These are phyloP conservation scores for Phytophthora uliginosa DNA, from an alignment of 352 stramenopile genomes.

Conservation along the genomic window DNA sequence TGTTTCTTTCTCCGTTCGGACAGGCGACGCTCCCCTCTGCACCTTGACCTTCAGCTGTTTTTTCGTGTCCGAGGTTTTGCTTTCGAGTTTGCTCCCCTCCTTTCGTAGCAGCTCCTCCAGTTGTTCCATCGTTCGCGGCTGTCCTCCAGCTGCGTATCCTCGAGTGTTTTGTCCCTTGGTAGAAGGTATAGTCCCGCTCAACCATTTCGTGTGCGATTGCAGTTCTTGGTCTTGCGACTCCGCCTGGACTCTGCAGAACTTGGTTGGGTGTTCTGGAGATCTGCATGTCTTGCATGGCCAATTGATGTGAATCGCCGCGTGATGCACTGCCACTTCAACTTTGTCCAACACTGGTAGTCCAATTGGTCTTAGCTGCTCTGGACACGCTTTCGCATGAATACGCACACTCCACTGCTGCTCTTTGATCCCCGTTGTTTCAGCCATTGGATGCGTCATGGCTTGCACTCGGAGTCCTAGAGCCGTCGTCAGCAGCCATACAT, in stretches of 20 bases:
- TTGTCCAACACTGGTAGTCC: background rate
- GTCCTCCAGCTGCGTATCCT: background rate
- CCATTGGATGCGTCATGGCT: background rate
- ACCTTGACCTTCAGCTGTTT: no score
- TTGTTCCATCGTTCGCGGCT: background rate
- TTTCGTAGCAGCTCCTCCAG: background rate
- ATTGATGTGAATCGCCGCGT: background rate
- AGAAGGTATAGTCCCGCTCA: background rate
- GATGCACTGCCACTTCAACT: background rate
- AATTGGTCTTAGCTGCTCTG: background rate
- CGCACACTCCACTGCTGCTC: background rate
- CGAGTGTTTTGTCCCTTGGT: background rate
- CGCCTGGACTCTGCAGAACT: background rate
- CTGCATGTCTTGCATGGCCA: background rate
- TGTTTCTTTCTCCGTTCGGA: background rate
- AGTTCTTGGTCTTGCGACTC: background rate
- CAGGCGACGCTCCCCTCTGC: background rate
- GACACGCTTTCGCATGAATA: background rate
- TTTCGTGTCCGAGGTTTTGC: background rate
- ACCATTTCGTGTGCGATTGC: background rate
- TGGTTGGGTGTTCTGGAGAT: background rate
- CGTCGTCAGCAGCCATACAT: background rate
- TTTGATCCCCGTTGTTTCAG: background rate
- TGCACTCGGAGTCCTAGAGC: background rate
- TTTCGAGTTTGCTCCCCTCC: background rate